Evolutionary conservation across 352 stramenopile genomes (phyloP).

Genomic region (Phytophthora hybrid): DNA sequence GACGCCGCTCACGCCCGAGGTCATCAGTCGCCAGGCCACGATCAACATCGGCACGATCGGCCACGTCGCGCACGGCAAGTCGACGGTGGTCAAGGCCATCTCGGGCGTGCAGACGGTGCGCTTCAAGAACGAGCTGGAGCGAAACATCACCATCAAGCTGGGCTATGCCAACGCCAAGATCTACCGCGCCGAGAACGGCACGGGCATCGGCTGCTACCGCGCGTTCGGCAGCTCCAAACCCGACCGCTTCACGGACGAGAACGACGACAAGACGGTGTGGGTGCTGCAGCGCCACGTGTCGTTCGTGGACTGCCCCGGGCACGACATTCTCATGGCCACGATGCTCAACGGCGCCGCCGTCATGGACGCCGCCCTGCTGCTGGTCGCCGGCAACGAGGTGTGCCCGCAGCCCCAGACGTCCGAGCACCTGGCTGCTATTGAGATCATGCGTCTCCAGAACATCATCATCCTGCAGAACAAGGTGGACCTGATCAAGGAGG

Average conservation of each 20-base stretch:
- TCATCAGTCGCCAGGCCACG: conserved; percentile 97
- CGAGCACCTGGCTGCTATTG: conserved; percentile 99
- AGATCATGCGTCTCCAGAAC: conserved; percentile 99
- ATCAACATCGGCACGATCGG: conserved; percentile 99
- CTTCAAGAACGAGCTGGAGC: conserved; percentile 99
- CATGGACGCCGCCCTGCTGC: conserved; percentile 99
- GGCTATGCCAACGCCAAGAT: conserved; percentile 99
- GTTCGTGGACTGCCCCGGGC: conserved; percentile 99
- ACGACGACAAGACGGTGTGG: conserved; percentile 92
- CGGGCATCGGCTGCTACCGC: conserved; percentile 89
- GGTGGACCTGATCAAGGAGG: conserved; percentile 99
- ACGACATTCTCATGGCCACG: conserved; percentile 99
- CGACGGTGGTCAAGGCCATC: conserved; percentile 99
- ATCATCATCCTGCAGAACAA: conserved; percentile 99
- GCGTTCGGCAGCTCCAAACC: conserved; percentile 90
- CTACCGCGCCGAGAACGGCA: conserved; percentile 92
- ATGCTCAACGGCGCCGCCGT: conserved; percentile 99
- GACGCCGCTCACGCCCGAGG: conserved; percentile 97
- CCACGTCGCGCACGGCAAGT: conserved; percentile 99
- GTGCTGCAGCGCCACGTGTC: conserved; percentile 97
- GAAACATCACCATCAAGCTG: conserved; percentile 99
- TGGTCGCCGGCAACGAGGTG: conserved; percentile 98
- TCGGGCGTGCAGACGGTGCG: conserved; percentile 99
- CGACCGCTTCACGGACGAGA: conserved; percentile 87
- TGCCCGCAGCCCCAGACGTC: conserved; percentile 99